Base-by-base conservation (phyloP, 495 filamentous ascomycete species). In the Xylaria grammica region DNA sequence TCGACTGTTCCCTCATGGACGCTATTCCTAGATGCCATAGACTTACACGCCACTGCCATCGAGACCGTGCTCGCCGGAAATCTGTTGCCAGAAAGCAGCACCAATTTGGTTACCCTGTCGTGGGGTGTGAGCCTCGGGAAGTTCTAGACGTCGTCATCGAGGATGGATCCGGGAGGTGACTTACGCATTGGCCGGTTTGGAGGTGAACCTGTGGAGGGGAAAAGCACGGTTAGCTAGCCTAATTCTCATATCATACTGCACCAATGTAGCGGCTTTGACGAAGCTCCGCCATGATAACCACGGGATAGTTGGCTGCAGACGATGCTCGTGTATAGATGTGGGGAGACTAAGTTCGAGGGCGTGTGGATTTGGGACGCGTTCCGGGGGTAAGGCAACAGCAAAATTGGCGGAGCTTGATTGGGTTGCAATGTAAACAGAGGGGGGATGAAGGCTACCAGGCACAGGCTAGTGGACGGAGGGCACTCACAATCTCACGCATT, bases 121-220 rank as follows among this genome's bases (percentile, higher is more conserved):
- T 60, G 7, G 65, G 67, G 50, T 72, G 68, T 80, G 63, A 77
- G 75, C 62, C 65, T 76, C 65, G 58, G 67, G 66, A 63, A 58
- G 24, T 59, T 58, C 42, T 27, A 34, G 36, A 73, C 75, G 69
- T 74, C 63, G 66, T 65, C 56, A 26, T 67, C 30, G 24, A 60
- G 62, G 27, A 51, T 55, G 62, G 27, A 51, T 55, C 51, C 45
- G 46, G 55, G 40, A 36, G 54, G 63, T 22, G 51, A 90, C 92
- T 88, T 92, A 96, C 94, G 82, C 95, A 99, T 86, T 99, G 95
- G 82, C 96, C 95, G 83, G 95, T 98, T 83, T 99, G 96, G 73
- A 99, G 93, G 83, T 98, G 96, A 82, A 99, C 94, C 94, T 97
- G 76, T 81, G 66, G 40, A 69, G 68, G 52, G 69, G 69, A 65